Evolutionary conservation across 2,329 filamentous ascomycete species (phyloP), one percentile per base, ranked within the genome.

Genomic region (Sarocladium strictum): DNA sequence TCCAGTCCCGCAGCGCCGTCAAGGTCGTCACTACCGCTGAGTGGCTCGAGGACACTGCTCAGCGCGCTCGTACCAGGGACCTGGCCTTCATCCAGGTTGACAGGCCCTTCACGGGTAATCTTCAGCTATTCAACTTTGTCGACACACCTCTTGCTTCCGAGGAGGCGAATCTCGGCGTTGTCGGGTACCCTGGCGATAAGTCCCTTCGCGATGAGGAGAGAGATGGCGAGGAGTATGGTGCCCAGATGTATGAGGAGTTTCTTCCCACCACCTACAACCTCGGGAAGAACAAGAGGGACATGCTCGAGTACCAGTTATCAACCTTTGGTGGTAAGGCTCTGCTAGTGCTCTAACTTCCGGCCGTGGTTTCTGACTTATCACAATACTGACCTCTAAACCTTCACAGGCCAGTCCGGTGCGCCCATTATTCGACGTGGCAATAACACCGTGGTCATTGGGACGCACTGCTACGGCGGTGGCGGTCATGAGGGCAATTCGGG

Each of bases 141-240:
- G 9, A 53, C 14, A 65, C 62, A 1, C 61, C 61, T 2, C 4
- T 21, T 2, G 35, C 40, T 11, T 56, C 17, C 2, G 9, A 33
- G 32, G 40, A 49, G 0, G 23, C 54, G 4, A 32, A 56, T 2
- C 37, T 70, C 11, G 68, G 67, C 1, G 57, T 71, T 9, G 63
- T 70, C 17, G 68, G 67, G 15, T 71, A 71, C 54, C 68, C 68
- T 2, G 65, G 59, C 7, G 66, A 69, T 41, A 58, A 60, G 49
- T 54, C 4, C 2, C 53, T 64, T 19, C 32, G 32, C 32, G 53
- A 54, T 12, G 51, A 57, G 14, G 27, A 57, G 2, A 53, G 47
- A 3, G 56, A 53, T 2, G 7, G 6, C 21, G 53, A 45, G n/a
- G 58, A 70, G 37, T 54, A 55, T 1, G 67, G 68, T n/a, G 67